phyloP scores from a whole-genome alignment of 352 stramenopile genomes.

The Pythium chondricola region DNA sequence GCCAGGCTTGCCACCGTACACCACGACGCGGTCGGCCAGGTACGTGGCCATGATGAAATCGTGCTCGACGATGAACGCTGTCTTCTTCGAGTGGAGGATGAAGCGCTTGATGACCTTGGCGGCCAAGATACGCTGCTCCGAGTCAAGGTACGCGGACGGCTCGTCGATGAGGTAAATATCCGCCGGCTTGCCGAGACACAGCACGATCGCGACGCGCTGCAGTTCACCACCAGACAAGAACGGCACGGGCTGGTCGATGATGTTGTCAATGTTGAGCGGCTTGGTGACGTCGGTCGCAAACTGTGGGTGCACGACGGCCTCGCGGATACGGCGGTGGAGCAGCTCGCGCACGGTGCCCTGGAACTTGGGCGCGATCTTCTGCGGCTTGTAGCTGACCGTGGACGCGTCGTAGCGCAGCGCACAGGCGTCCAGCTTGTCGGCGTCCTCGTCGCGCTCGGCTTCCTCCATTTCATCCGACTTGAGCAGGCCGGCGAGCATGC shows the following conservation, averaged over 20 bases:
- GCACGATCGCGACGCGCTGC: slow-evolving; percentile 97
- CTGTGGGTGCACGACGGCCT: slow-evolving; percentile 97
- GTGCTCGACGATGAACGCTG: slow-evolving; percentile 99
- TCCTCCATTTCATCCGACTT: slow-evolving; percentile 96
- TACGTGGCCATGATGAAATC: slow-evolving; percentile 99
- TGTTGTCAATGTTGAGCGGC: slow-evolving; percentile 96
- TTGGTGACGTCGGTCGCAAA: slow-evolving; percentile 99
- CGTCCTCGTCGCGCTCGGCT: slow-evolving; percentile 60
- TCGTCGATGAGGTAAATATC: slow-evolving; percentile 99
- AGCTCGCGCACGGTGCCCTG: slow-evolving; percentile 96
- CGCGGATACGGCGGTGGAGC: slow-evolving; percentile 96
- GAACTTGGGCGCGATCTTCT: slow-evolving; percentile 97
- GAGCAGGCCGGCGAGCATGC: slow-evolving; percentile 98
- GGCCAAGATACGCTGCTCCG: slow-evolving; percentile 98
- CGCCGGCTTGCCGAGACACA: slow-evolving; percentile 97
- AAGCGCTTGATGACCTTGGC: slow-evolving; percentile 99
- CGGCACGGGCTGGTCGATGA: slow-evolving; percentile 98
- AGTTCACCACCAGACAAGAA: slow-evolving; percentile 98
- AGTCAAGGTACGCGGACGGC: slow-evolving; percentile 98
- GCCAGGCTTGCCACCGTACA: slow-evolving; percentile 94
- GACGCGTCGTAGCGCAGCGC: slow-evolving; percentile 79
- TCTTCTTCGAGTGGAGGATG: slow-evolving; percentile 99
- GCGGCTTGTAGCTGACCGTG: slow-evolving; percentile 97
- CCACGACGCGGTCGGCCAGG: slow-evolving; percentile 94
- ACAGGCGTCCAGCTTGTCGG: slow-evolving; percentile 69